A percentile compares a stretch with the other conserved stretches of the same genome.
These are phyloP conservation scores for Trichocladium uniseriatum DNA, from an alignment of 495 filamentous ascomycete genomes.

Conservation along the genomic window DNA sequence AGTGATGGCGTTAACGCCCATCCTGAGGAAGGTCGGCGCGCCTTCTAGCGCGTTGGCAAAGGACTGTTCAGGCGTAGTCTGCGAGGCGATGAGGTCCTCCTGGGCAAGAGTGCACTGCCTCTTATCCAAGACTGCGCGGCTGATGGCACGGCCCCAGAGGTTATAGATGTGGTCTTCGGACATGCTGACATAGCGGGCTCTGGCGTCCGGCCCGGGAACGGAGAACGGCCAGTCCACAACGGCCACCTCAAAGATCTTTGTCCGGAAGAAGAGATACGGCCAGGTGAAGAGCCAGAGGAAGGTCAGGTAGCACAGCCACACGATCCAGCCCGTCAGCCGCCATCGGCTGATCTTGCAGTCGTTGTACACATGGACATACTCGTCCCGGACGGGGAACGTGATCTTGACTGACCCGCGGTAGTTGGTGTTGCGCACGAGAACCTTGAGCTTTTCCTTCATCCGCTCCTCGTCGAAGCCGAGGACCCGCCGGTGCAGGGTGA, in stretches of 20 bases:
- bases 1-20: conserved; percentile 34
- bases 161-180: conserved; percentile 42
- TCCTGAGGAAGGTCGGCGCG: conserved; percentile 25
- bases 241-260: conserved; percentile 52
- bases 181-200: conserved; percentile 36
- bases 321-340: conserved; percentile 47
- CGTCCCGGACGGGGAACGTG: conserved; percentile 41
- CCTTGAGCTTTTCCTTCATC: conserved; percentile 35
- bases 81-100: conserved; percentile 29
- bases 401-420: conserved; percentile 50
- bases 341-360: conserved; percentile 45
- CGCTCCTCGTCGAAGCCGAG: conserved; percentile 41
- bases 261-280: conserved; percentile 54
- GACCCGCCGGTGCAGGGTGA: conserved; percentile 42
- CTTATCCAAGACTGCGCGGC: conserved; percentile 33
- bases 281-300: conserved; percentile 54
- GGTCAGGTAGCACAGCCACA: conserved; percentile 50
- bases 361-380: conserved; percentile 45
- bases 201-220: conserved; percentile 13
- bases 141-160: conserved; percentile 37
- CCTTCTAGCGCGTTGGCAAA: conserved; percentile 24
- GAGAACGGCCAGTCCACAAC: conserved; percentile 46
- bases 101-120: conserved; percentile 33
- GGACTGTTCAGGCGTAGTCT: conserved; percentile 24
- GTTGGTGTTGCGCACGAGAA: conserved; percentile 46